Percentiles rank a stretch among this genome's conserved stretches.
Evolutionary conservation across 768 basidiomycete species (phyloP).

Genomic region (Trametes cingulata): DNA sequence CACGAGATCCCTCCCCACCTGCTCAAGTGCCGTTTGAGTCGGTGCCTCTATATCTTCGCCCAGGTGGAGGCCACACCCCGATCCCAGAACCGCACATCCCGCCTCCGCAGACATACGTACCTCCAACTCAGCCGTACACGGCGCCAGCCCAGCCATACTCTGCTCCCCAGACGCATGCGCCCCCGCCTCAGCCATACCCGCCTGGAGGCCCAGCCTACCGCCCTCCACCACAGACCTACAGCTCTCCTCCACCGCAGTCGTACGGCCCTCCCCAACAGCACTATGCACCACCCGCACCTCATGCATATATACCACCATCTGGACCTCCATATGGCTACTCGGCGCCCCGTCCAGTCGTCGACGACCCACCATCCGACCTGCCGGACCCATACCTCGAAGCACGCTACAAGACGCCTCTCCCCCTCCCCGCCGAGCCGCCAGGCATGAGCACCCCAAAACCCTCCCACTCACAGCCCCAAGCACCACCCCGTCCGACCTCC

Average conservation of each 20-base stretch:
- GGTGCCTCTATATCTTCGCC: constrained; percentile 17
- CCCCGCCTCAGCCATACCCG: background rate
- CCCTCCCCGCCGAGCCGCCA: constrained; percentile 44
- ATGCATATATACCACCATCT: background rate
- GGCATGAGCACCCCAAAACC: constrained; percentile 28
- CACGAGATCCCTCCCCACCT: constrained; percentile 4
- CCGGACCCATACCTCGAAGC: constrained; percentile 46
- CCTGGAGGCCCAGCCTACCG: background rate
- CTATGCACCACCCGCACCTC: background rate
- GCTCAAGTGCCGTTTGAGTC: constrained; percentile 13
- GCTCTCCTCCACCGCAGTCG: background rate
- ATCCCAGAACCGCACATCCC: constrained; percentile 18
- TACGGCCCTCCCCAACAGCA: constrained; percentile 2
- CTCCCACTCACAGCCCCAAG: background rate
- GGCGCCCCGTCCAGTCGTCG: constrained; percentile 1
- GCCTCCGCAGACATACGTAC: constrained; percentile 14
- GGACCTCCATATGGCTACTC: background rate
- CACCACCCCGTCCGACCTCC: background rate
- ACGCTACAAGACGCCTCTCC: constrained; percentile 57
- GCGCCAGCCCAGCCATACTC: background rate
- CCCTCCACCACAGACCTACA: background rate
- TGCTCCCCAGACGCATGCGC: background rate
- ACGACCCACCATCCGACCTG: constrained; percentile 23
- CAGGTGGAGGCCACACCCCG: constrained; percentile 3
- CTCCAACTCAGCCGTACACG: background rate